Evolutionary conservation across 352 stramenopile genomes (phyloP).

Genomic region (Phytophthora aleatoria): DNA sequence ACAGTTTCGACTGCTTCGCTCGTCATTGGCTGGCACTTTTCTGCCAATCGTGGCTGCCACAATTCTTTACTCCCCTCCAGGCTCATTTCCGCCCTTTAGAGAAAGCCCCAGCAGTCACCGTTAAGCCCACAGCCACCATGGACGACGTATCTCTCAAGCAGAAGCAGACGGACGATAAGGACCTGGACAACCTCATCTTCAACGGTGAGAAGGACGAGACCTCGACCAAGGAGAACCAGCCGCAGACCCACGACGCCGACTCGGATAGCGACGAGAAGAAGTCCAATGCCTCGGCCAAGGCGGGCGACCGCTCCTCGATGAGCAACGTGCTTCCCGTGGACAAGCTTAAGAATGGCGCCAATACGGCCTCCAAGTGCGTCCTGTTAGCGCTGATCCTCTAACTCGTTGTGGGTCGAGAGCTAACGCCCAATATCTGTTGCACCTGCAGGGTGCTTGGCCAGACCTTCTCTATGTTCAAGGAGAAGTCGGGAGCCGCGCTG

Average conservation of each 20-base stretch:
- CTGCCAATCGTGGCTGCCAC: conserved; percentile 19
- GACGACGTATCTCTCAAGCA: conserved; percentile 64
- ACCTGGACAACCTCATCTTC: conserved; percentile 88
- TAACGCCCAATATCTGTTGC: conserved; percentile 1
- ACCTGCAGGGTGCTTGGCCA: conserved; percentile 63
- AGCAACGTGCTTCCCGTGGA: conserved; percentile 84
- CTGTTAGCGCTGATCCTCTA: neutral
- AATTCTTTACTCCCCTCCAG: conserved; percentile 18
- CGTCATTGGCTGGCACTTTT: conserved; percentile 27
- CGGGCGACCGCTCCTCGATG: conserved; percentile 60
- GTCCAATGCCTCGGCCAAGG: conserved; percentile 52
- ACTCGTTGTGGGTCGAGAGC: neutral
- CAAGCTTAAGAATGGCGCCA: conserved; percentile 90
- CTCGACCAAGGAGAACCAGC: conserved; percentile 33
- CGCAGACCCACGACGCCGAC: conserved; percentile 36
- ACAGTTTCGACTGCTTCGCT: conserved; percentile 21
- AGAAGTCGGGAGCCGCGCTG: conserved; percentile 73
- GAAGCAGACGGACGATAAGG: conserved; percentile 69
- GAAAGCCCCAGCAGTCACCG: conserved; percentile 10
- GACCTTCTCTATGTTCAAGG: conserved; percentile 68
- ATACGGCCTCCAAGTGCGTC: conserved; percentile 73
- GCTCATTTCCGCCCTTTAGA: conserved; percentile 25
- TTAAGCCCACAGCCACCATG: conserved; percentile 25
- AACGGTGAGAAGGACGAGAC: conserved; percentile 65
- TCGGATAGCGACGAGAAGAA: conserved; percentile 49